Evolutionary conservation across 768 basidiomycete genomes (phyloP).

Genomic region (Lactarius psammicola): DNA sequence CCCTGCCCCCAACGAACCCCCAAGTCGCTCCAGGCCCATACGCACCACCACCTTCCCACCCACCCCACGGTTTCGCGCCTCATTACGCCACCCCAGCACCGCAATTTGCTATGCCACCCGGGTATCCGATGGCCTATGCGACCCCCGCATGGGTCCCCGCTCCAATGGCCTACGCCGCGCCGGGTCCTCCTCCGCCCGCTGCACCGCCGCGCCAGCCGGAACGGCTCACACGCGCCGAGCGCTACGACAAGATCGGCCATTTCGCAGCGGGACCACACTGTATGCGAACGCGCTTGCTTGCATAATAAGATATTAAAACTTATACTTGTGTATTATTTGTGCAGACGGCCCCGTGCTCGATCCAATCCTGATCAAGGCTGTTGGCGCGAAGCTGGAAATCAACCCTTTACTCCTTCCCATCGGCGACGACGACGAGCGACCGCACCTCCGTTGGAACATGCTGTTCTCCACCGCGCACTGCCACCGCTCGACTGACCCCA

Average conservation of each 20-base stretch:
- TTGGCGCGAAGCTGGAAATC: conserved; percentile 47
- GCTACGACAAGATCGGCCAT: conserved; percentile 36
- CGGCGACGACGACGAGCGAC: conserved; percentile 43
- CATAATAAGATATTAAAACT: conserved; percentile 7
- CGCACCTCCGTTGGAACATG: conserved; percentile 74
- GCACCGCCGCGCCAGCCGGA: conserved; percentile 32
- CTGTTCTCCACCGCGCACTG: conserved; percentile 59
- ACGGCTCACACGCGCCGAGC: conserved; percentile 34
- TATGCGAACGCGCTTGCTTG: conserved; percentile 33
- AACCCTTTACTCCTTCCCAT: conserved; percentile 61
- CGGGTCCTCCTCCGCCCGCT: conserved; percentile 27
- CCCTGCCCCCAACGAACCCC: conserved; percentile 34
- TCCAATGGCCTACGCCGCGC: conserved; percentile 15
- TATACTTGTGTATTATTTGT: not conserved
- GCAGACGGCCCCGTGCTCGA: conserved; percentile 70
- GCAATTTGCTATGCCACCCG: conserved; percentile 22
- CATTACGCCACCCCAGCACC: conserved; percentile 22
- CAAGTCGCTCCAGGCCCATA: conserved; percentile 1
- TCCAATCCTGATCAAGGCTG: conserved; percentile 52
- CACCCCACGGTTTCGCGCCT: conserved; percentile 11
- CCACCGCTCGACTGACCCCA: conserved; percentile 59
- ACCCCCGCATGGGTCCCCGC: conserved; percentile 13
- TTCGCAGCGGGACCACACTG: conserved; percentile 46
- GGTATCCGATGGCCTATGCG: conserved; percentile 21
- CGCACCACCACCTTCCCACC: conserved; percentile 10